phyloP scores from a whole-genome alignment of 495 filamentous ascomycete species.

The Massariosphaeria phaeospora region DNA sequence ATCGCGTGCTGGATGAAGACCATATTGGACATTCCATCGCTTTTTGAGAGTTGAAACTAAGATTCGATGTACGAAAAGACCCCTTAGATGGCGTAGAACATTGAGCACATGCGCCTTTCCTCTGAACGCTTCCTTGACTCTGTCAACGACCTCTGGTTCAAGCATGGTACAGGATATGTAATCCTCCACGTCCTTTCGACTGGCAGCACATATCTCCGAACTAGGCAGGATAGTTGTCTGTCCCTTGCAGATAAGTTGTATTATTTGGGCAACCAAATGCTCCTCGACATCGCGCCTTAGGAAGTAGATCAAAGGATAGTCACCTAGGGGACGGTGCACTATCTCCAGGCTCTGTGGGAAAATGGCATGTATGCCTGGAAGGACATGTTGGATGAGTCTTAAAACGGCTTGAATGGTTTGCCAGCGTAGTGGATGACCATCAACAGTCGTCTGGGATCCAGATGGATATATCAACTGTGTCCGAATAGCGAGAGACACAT shows the following conservation, averaged over 20 bases:
- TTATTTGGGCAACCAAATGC: conserved; percentile 34
- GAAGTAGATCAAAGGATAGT: conserved; percentile 46
- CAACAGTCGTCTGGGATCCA: conserved; percentile 46
- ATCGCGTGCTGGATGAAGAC: conserved; percentile 40
- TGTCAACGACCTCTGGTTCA: conserved; percentile 12
- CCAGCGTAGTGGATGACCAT: conserved; percentile 51
- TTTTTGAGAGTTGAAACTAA: conserved; percentile 42
- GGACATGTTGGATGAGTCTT: conserved; percentile 37
- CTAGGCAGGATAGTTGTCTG: conserved; percentile 33
- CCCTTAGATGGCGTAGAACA: conserved; percentile 42
- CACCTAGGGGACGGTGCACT: conserved; percentile 31
- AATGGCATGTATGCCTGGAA: conserved; percentile 33
- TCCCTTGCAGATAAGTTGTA: conserved; percentile 38
- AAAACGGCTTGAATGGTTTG: conserved; percentile 43
- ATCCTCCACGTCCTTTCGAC: conserved; percentile 31
- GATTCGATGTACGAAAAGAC: conserved; percentile 43
- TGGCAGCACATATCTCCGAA: conserved; percentile 12
- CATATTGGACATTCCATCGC: conserved; percentile 48
- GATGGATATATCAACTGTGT: conserved; percentile 47
- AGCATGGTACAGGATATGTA: conserved; percentile 36
- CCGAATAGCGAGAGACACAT: conserved; percentile 48
- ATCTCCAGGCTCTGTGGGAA: conserved; percentile 48
- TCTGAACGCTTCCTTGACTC: conserved; percentile 33
- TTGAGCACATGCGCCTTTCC: conserved; percentile 37
- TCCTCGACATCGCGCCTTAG: conserved; percentile 42